Percentiles rank a stretch among this genome's conserved stretches.
Conservation (phyloP, 768 basidiomycete genomes). For the Leccinum incarnatum region DNA sequence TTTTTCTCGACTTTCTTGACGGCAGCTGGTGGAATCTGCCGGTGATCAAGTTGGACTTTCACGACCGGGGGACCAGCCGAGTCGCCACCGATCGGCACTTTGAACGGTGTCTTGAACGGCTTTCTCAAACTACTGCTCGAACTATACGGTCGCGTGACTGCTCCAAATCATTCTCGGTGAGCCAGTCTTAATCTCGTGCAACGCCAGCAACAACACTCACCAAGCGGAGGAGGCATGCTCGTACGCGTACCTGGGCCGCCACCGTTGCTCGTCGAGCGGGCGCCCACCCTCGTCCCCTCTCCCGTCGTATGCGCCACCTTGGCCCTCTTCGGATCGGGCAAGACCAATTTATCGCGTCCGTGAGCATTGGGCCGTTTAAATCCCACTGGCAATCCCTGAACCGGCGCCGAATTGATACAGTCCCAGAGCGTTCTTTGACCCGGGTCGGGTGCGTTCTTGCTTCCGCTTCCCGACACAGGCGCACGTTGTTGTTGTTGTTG, state of each 20-base stretch:
- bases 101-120: constrained; percentile 52
- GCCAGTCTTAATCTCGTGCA: neutral
- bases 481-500: neutral
- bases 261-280: neutral
- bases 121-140: constrained; percentile 43
- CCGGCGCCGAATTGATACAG: constrained; percentile 13
- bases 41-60: neutral
- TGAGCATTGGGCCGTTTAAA: constrained; percentile 25
- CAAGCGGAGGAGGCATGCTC: constrained; percentile 22
- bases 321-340: constrained; percentile 20
- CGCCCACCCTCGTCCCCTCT: neutral
- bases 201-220: constrained; percentile 14
- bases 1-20: neutral
- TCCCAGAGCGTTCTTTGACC: constrained; percentile 25
- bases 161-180: neutral
- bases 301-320: constrained; percentile 14
- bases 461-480: constrained; percentile 1
- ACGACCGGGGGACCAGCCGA: constrained; percentile 18
- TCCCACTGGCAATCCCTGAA: constrained; percentile 24
- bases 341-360: constrained; percentile 5
- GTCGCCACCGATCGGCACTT: constrained; percentile 40
- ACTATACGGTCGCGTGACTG: constrained; percentile 48
- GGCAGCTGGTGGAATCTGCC: neutral
- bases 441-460: neutral
- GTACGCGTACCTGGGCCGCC: neutral